A percentile compares a stretch with the other conserved stretches of the same genome.
Evolutionary conservation across 371 early-diverging fungal species (phyloP).

Genomic region (Mucor circinelloides): DNA sequence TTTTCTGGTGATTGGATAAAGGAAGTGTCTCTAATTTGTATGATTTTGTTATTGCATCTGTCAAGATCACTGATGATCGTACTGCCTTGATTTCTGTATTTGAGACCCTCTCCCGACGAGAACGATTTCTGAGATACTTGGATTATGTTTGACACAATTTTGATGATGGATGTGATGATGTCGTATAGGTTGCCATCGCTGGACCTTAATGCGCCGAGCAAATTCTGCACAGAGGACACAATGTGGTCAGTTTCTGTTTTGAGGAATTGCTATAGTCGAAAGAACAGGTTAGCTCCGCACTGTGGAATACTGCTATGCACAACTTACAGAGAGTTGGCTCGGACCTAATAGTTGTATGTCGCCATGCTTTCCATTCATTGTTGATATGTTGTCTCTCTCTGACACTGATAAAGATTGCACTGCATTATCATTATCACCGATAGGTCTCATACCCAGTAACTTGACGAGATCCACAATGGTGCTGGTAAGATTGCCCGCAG

Average conservation of each 20-base stretch:
- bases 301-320: not conserved
- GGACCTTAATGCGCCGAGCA: conserved; percentile 72
- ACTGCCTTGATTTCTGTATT: conserved; percentile 44
- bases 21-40: conserved; percentile 64
- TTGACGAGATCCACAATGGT: conserved; percentile 80
- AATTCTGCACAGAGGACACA: conserved; percentile 83
- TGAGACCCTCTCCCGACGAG: conserved; percentile 39
- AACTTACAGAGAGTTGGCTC: conserved; percentile 30
- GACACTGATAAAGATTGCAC: not conserved
- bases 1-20: conserved; percentile 40
- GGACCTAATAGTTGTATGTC: conserved; percentile 13
- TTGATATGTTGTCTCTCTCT: not conserved
- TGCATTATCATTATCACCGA: conserved; percentile 5
- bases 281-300: not conserved
- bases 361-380: not conserved
- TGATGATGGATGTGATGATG: conserved; percentile 73
- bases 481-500: conserved; percentile 76
- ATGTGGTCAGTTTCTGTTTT: conserved; percentile 87
- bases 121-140: conserved; percentile 48
- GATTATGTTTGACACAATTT: conserved; percentile 49
- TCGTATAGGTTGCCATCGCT: conserved; percentile 18
- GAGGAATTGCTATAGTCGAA: conserved; percentile 58
- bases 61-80: conserved; percentile 72
- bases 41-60: conserved; percentile 66
- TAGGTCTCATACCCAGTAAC: conserved; percentile 55